These are phyloP conservation scores for Aspergillus puulaauensis DNA, from an alignment of 2,329 filamentous ascomycete species.

Conservation along the genomic window DNA sequence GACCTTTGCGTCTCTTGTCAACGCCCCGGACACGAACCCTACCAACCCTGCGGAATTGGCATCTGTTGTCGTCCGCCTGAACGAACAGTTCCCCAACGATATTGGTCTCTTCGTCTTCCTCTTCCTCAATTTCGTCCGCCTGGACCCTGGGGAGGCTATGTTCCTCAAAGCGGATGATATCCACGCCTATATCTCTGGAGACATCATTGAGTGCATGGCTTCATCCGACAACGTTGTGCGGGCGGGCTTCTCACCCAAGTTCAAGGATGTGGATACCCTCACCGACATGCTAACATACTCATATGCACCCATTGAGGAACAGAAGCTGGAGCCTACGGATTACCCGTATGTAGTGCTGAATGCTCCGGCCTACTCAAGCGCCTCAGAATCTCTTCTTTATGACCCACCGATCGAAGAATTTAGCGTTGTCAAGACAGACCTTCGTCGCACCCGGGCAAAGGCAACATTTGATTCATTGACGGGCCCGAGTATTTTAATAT, in stretches of 20 bases:
- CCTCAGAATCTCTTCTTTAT: slow-evolving; percentile 72
- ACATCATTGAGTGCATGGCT: slow-evolving; percentile 99
- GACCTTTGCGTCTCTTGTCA: slow-evolving; percentile 65
- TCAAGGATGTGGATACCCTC: slow-evolving; percentile 90
- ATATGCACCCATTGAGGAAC: slow-evolving; percentile 89
- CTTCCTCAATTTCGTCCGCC: slow-evolving; percentile 92
- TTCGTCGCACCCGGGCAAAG: slow-evolving; percentile 71
- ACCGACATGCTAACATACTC: slow-evolving; percentile 92
- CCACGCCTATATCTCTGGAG: slow-evolving; percentile 75
- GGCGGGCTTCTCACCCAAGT: slow-evolving; percentile 96
- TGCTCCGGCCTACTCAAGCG: slow-evolving; percentile 74
- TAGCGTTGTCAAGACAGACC: slow-evolving; percentile 76
- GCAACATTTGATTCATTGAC: slow-evolving; percentile 83
- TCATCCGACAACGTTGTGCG: slow-evolving; percentile 98
- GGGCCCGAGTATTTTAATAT: slow-evolving; percentile 90
- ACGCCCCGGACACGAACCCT: slow-evolving; percentile 35
- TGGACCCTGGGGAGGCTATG: slow-evolving; percentile 87
- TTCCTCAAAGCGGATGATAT: slow-evolving; percentile 97
- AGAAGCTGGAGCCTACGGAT: slow-evolving; percentile 84
- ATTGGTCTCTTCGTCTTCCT: slow-evolving; percentile 94
- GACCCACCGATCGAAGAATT: slow-evolving; percentile 98
- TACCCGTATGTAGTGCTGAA: slow-evolving; percentile 87
- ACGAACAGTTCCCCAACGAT: slow-evolving; percentile 82
- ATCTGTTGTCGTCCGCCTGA: slow-evolving; percentile 72
- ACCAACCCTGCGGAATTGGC: slow-evolving; percentile 61